phyloP scores from a whole-genome alignment of 164 flowering plant genomes.

The Vitis labrusca region DNA sequence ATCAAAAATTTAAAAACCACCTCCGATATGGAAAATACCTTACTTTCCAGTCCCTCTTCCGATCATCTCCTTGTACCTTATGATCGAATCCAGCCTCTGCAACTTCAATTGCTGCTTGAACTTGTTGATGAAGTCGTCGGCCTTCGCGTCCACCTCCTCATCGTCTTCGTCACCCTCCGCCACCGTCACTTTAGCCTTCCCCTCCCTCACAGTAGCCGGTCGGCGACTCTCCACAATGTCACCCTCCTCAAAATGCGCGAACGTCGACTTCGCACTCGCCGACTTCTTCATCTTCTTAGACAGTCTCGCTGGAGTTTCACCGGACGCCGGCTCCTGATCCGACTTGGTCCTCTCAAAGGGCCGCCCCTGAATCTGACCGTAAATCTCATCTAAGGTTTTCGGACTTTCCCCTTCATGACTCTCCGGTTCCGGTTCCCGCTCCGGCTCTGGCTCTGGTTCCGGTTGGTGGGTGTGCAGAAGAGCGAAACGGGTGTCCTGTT shows the following conservation, averaged over 20 bases:
- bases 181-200: constrained; percentile 2
- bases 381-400: constrained; percentile 31
- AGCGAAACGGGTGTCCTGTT: constrained; percentile 7
- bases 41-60: constrained; percentile 15
- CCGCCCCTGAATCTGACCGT: constrained; percentile 21
- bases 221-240: constrained; percentile 31
- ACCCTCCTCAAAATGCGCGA: constrained; percentile 33
- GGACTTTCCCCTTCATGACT: not conserved
- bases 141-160: constrained; percentile 44
- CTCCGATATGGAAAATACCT: constrained; percentile 1
- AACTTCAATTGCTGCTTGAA: constrained; percentile 46
- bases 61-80: constrained; percentile 35
- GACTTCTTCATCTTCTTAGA: constrained; percentile 65
- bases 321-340: constrained; percentile 50
- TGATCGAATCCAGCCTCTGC: constrained; percentile 46
- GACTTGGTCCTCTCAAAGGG: constrained; percentile 39
- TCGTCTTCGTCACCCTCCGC: constrained; percentile 21
- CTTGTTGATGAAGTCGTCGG: constrained; percentile 51
- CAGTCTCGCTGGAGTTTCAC: constrained; percentile 36
- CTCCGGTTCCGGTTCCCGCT: not conserved
- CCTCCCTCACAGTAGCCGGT: constrained; percentile 34
- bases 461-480: not conserved
- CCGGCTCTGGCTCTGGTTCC: not conserved
- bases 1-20: constrained; percentile 2
- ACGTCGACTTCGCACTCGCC: constrained; percentile 58